phyloP scores from a whole-genome alignment of 2,329 filamentous ascomycete genomes.

The Paracoccidioides brasiliensis region DNA sequence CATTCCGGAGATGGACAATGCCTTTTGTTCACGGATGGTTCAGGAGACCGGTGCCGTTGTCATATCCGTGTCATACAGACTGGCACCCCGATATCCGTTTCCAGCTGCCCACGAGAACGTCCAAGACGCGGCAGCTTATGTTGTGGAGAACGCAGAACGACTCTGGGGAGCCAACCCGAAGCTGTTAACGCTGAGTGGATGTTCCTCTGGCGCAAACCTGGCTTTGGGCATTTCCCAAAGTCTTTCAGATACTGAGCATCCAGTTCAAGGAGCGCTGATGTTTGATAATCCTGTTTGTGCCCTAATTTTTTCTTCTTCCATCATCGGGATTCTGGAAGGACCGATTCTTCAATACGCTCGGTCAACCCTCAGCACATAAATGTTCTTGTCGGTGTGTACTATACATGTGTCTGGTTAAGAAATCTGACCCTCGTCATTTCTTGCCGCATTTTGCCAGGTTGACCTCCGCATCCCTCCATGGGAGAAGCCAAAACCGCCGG shows the following conservation, averaged over 20 bases:
- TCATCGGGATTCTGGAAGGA: not conserved
- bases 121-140: slow-evolving; percentile 31
- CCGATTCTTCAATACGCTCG: not conserved
- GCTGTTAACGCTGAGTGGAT: slow-evolving; percentile 33
- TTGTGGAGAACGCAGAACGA: slow-evolving; percentile 26
- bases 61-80: slow-evolving; percentile 28
- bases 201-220: slow-evolving; percentile 35
- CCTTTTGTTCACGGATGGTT: slow-evolving; percentile 24
- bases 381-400: not conserved
- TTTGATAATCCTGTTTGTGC: slow-evolving; percentile 26
- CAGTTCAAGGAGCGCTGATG: slow-evolving; percentile 28
- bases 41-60: slow-evolving; percentile 31
- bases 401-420: not conserved
- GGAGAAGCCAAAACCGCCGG: slow-evolving; percentile 28
- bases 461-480: slow-evolving; percentile 29
- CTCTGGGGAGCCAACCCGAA: slow-evolving; percentile 27
- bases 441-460: slow-evolving; percentile 12
- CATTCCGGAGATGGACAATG: slow-evolving; percentile 27
- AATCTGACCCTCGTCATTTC: not conserved
- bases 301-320: not conserved
- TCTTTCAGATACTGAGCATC: slow-evolving; percentile 15
- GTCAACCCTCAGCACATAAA: not conserved
- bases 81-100: slow-evolving; percentile 30
- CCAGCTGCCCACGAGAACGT: slow-evolving; percentile 33
- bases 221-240: slow-evolving; percentile 23